A percentile compares a stretch with the other conserved stretches of the same genome.
phyloP scores from a whole-genome alignment of 805 yeast species.

The Saturnispora diversa region DNA sequence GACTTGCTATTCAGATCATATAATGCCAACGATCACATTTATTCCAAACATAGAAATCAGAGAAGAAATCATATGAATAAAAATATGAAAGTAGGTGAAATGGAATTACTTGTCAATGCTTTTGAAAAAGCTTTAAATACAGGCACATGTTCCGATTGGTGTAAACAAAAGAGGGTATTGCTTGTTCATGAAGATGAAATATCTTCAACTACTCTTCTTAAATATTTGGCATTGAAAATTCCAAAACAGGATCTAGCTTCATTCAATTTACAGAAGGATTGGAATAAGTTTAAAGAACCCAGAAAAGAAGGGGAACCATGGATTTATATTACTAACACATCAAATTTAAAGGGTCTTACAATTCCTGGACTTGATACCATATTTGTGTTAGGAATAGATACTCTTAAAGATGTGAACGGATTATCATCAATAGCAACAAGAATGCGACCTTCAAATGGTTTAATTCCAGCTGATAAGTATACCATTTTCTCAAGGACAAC shows the following conservation, averaged over 20 bases:
- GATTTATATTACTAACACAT: slow-evolving; percentile 21
- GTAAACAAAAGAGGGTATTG: slow-evolving; percentile 13
- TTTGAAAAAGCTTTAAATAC: slow-evolving; percentile 20
- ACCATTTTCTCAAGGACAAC: slow-evolving; percentile 14
- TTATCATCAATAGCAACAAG: slow-evolving; percentile 25
- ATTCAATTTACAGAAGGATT: slow-evolving; percentile 16
- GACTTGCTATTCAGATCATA: slow-evolving; percentile 18
- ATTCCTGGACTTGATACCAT: slow-evolving; percentile 23
- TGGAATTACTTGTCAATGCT: slow-evolving; percentile 22
- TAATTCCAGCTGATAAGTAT: slow-evolving; percentile 16
- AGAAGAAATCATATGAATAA: slow-evolving; percentile 15
- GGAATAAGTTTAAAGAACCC: slow-evolving; percentile 13
- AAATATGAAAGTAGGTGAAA: slow-evolving; percentile 17
- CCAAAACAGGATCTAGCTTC: slow-evolving; percentile 12
- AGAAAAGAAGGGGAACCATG: slow-evolving; percentile 12
- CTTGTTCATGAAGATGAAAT: slow-evolving; percentile 26
- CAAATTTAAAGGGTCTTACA: slow-evolving; percentile 23
- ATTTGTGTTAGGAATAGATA: slow-evolving; percentile 28
- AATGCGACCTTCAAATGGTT: slow-evolving; percentile 20
- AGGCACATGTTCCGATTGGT: slow-evolving; percentile 7
- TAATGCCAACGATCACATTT: slow-evolving; percentile 20
- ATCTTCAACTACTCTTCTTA: slow-evolving; percentile 15
- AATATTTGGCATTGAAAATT: slow-evolving; percentile 10
- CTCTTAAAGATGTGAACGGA: slow-evolving; percentile 19
- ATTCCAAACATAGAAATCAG: slow-evolving; percentile 21